Conservation (phyloP, 768 basidiomycete genomes). For the Plicaturopsis crispa region DNA sequence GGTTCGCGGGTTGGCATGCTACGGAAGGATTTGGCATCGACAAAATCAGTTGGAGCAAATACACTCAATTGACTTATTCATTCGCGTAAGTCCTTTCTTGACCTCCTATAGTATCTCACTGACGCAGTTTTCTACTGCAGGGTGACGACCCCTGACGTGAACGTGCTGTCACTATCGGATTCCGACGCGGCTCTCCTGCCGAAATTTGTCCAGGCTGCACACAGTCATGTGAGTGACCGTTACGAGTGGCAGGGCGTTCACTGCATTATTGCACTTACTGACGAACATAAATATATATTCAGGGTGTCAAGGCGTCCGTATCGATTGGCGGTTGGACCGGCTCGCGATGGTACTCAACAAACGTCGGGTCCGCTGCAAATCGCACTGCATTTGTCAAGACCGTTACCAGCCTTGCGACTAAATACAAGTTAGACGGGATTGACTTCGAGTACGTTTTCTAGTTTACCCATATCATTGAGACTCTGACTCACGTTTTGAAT, state of each 20-base stretch:
- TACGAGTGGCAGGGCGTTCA: no score
- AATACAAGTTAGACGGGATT: constrained; percentile 52
- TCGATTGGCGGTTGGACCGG: constrained; percentile 73
- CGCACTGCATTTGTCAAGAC: constrained; percentile 62
- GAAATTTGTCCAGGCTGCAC: constrained; percentile 44
- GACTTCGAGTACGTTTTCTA: constrained; percentile 28
- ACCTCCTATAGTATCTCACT: background rate
- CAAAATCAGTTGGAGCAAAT: constrained; percentile 57
- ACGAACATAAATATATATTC: constrained; percentile 1
- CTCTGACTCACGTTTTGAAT: background rate
- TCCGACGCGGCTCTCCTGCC: constrained; percentile 46
- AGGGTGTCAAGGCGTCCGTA: constrained; percentile 51
- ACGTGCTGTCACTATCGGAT: constrained; percentile 16
- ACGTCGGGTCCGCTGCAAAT: constrained; percentile 47
- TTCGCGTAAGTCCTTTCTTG: constrained; percentile 40
- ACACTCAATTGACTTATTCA: constrained; percentile 62
- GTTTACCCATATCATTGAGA: background rate
- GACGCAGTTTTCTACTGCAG: background rate
- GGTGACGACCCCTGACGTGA: constrained; percentile 9
- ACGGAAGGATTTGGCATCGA: constrained; percentile 37
- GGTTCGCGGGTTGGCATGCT: constrained; percentile 67
- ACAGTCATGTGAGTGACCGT: constrained; percentile 25
- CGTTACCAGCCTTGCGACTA: constrained; percentile 34
- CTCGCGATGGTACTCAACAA: constrained; percentile 51
- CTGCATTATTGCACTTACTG: background rate